Percentiles rank a stretch among this genome's conserved stretches.
Conservation (phyloP, 2,329 filamentous ascomycete genomes). For the Colletotrichum navitas region DNA sequence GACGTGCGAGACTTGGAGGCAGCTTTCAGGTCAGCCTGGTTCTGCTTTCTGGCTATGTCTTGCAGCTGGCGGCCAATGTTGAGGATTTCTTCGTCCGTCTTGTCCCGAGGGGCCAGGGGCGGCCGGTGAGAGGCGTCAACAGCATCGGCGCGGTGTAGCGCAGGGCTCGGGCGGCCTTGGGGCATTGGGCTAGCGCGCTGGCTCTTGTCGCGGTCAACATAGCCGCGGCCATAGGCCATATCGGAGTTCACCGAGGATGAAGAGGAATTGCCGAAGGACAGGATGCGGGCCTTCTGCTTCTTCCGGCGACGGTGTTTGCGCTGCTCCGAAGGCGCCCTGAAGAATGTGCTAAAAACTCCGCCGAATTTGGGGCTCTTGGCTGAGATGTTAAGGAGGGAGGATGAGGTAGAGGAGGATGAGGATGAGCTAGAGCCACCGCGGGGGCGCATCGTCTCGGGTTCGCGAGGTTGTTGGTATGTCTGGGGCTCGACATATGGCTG, state of each 20-base stretch:
- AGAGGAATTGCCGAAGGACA: slow-evolving; percentile 72
- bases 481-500: slow-evolving; percentile 33
- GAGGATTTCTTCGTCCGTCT: slow-evolving; percentile 70
- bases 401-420: slow-evolving; percentile 66
- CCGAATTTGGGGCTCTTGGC: slow-evolving; percentile 62
- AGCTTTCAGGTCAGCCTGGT: slow-evolving; percentile 61
- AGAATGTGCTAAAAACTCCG: slow-evolving; percentile 73
- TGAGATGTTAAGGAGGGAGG: slow-evolving; percentile 76
- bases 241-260: slow-evolving; percentile 77
- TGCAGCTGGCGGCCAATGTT: slow-evolving; percentile 67
- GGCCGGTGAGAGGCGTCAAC: slow-evolving; percentile 43
- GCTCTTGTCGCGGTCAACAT: slow-evolving; percentile 58
- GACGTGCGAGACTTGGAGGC: slow-evolving; percentile 56
- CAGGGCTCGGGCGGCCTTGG: slow-evolving; percentile 26
- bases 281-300: slow-evolving; percentile 65
- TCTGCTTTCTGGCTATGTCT: slow-evolving; percentile 64
- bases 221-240: slow-evolving; percentile 75
- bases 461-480: slow-evolving; percentile 33
- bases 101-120: slow-evolving; percentile 46
- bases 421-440: slow-evolving; percentile 52
- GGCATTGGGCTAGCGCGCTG: slow-evolving; percentile 43
- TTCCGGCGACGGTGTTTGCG: slow-evolving; percentile 54
- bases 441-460: slow-evolving; percentile 43
- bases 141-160: slow-evolving; percentile 29
- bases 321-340: slow-evolving; percentile 70